Percentiles rank a stretch among this genome's conserved stretches.
phyloP scores from a whole-genome alignment of 352 stramenopile species.

The Pythium guiyangense region DNA sequence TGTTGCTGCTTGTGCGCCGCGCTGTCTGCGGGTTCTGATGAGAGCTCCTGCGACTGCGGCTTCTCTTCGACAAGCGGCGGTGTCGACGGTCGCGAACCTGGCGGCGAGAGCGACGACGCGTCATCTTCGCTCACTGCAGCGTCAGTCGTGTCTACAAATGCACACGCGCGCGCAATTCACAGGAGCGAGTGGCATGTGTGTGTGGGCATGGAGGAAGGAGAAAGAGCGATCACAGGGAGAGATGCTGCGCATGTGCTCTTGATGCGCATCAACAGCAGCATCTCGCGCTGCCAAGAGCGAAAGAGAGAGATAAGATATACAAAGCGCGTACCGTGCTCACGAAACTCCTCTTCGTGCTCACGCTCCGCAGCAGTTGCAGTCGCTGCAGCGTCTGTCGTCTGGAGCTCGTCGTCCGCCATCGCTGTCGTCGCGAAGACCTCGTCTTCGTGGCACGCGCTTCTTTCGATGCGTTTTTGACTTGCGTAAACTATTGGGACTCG shows the following conservation, averaged over 20 bases:
- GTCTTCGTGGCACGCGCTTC: not conserved
- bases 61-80: slow-evolving; percentile 5
- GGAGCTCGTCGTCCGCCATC: not conserved
- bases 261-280: no score
- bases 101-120: slow-evolving; percentile 2
- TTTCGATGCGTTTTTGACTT: not conserved
- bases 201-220: no score
- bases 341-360: not conserved
- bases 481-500: no score
- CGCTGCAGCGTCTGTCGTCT: not conserved
- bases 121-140: slow-evolving; percentile 2
- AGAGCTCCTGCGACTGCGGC: not conserved
- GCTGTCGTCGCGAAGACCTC: no score
- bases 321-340: not conserved
- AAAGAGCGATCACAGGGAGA: no score
- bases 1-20: not conserved
- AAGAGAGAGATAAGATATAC: no score
- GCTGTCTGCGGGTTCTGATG: not conserved
- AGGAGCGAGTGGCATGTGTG: not conserved
- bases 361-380: not conserved
- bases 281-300: no score
- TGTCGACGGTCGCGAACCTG: slow-evolving; percentile 3
- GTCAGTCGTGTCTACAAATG: not conserved
- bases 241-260: no score
- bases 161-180: not conserved